Base-by-base conservation (phyloP, 306 rosid genomes). In the Quercus cerris region DNA sequence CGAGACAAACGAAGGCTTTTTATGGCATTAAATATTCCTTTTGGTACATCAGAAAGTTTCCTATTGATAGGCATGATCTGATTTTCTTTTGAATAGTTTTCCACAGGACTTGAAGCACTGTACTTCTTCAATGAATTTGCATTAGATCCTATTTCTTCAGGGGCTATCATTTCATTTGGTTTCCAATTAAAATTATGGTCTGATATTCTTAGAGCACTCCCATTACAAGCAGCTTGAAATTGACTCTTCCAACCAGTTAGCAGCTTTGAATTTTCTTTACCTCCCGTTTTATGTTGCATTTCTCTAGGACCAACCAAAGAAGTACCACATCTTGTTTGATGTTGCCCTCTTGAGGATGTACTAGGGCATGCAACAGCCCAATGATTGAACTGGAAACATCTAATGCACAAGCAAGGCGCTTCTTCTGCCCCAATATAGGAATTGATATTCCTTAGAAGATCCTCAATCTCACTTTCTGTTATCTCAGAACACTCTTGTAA, bases 1-100 rank as follows among this genome's bases (percentile, higher is more conserved):
- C 99, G 98, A 78, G 98, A 89, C 81, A 95, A 73, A 30, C 86
- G 91, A 84, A 95, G 98, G 80, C 75, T 86, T 71, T 81, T 89
- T 33, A 95, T 82, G 14, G 89, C 86, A 18, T 87, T 88, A 46
- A 84, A 86, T 64, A 93, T 88, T 78, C 81, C 86, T 31, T 75
- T 76, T 14, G 97, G 94, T 14, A 85, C 79, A 33, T 75, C 63
- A 49, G 87, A 77, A 73, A 71, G 81, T 80, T 75, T 80, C 55
- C 51, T 77, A 82, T 81, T 76, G 22, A 79, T 75, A 76, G 83
- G 72, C 41, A 63, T 75, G 85, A 54, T 25, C 77, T 84, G 79
- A 57, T 80, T 83, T 77, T 86, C 93, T 76, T 84, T 86, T 52
- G 63, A 78, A 64, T 56, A 84, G 70, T 77, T 73, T 78, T 82